Percentiles rank a stretch among this genome's conserved stretches.
Conservation (phyloP, 768 basidiomycete species). For the Coprinellus micaceus region DNA sequence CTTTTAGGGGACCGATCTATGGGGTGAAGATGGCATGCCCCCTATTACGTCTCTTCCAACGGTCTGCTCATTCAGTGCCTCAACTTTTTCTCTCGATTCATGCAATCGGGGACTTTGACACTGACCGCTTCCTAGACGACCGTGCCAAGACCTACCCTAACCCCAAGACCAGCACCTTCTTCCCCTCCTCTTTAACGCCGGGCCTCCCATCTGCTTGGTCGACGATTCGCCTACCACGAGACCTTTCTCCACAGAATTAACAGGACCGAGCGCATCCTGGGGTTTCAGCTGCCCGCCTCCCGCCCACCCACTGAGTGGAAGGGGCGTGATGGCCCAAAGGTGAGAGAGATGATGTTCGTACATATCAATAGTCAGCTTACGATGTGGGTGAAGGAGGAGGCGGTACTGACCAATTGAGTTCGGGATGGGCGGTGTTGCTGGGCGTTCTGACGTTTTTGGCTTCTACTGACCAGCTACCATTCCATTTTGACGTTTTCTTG, state of each 20-base stretch:
- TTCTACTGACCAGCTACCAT: neutral
- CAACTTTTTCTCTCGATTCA: too few relatives aligned
- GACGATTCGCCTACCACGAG: slow-evolving; percentile 67
- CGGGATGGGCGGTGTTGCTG: neutral
- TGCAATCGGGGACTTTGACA: slow-evolving; percentile 57
- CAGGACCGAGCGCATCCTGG: slow-evolving; percentile 38
- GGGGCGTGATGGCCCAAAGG: slow-evolving; percentile 33
- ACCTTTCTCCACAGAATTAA: slow-evolving; percentile 54
- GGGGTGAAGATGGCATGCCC: neutral
- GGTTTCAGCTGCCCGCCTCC: slow-evolving; percentile 40
- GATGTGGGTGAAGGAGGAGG: slow-evolving; percentile 35
- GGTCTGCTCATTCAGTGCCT: neutral
- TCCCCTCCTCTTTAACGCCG: slow-evolving; percentile 53
- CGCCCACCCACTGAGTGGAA: slow-evolving; percentile 46
- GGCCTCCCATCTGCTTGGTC: slow-evolving; percentile 49
- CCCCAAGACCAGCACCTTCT: slow-evolving; percentile 54
- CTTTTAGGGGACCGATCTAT: slow-evolving; percentile 45
- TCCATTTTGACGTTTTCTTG: too few relatives aligned
- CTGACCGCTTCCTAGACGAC: slow-evolving; percentile 63
- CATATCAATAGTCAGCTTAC: slow-evolving; percentile 52
- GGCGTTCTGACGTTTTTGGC: neutral
- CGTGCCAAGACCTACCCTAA: slow-evolving; percentile 51
- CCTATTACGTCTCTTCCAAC: neutral
- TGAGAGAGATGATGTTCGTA: slow-evolving; percentile 43
- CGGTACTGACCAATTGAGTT: neutral